These are phyloP conservation scores for Brettanomyces custersianus DNA, from an alignment of 805 yeast genomes.

Conservation along the genomic window DNA sequence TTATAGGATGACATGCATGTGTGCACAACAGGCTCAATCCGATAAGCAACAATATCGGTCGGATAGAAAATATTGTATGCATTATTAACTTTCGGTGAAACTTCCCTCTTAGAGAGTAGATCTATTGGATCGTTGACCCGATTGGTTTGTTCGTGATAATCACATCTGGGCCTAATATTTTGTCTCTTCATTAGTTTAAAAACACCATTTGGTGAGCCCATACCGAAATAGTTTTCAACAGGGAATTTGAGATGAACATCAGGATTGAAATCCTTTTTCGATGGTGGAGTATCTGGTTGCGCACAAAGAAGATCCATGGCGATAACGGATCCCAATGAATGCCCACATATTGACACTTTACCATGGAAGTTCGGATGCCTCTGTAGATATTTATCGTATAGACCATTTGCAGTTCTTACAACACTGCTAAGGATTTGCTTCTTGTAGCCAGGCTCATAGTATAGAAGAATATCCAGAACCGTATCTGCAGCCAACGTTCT, in stretches of 20 bases:
- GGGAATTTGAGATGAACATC: slow-evolving; percentile 47
- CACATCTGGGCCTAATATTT: slow-evolving; percentile 39
- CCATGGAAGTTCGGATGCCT: slow-evolving; percentile 72
- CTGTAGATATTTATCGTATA: slow-evolving; percentile 48
- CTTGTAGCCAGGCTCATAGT: slow-evolving; percentile 63
- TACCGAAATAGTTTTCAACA: slow-evolving; percentile 65
- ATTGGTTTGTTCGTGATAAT: neutral
- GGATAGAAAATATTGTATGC: slow-evolving; percentile 81
- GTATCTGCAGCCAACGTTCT: slow-evolving; percentile 82
- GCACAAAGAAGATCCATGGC: slow-evolving; percentile 61
- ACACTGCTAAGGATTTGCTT: slow-evolving; percentile 56
- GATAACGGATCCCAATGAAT: slow-evolving; percentile 85
- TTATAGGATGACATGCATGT: slow-evolving; percentile 37
- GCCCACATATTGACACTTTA: slow-evolving; percentile 76
- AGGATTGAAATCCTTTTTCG: slow-evolving; percentile 22
- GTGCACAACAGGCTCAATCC: slow-evolving; percentile 76
- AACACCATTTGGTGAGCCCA: slow-evolving; percentile 89
- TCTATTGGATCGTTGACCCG: slow-evolving; percentile 5
- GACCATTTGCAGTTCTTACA: slow-evolving; percentile 50
- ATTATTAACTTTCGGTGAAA: slow-evolving; percentile 52
- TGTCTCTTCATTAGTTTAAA: slow-evolving; percentile 65
- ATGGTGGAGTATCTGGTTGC: slow-evolving; percentile 30
- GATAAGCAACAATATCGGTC: slow-evolving; percentile 84
- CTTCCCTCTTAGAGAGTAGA: slow-evolving; percentile 10
- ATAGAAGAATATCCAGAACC: slow-evolving; percentile 71